Evolutionary conservation across 164 flowering plant genomes (phyloP), one percentile per base, ranked within the genome.

Genomic region (Annona cherimola): DNA sequence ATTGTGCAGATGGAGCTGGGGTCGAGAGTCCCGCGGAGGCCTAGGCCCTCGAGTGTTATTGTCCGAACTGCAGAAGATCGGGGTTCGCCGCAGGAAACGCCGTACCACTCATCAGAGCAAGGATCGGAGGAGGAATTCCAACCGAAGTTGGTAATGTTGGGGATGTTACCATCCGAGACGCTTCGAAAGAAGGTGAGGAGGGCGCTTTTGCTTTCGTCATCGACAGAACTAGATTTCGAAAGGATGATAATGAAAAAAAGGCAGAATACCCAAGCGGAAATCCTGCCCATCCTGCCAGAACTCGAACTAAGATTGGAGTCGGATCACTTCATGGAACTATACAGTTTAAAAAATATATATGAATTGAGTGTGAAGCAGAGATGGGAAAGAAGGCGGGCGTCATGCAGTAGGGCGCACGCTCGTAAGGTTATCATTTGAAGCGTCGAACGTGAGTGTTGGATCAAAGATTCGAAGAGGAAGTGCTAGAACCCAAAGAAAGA

Each of bases 61-160:
- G 42, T 75, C 66, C n/a, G 73, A 11, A 86, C 78, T 11, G 9
- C 9, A 50, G 57, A 50, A 2, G 76, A n/a, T 1, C 8, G 62
- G 1, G 35, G 9, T 6, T 2, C 2, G 45, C 76, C 65, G 72
- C 88, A 86, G 1, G 1, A 16, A 18, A 88, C 74, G 8, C 84
- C 86, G 1, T 44, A n/a, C 89, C 89, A 88, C 0, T 63, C 4
- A 16, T 68, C 78, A 16, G 3, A 66, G 80, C 92, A 88, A 6
- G 88, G 88, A 73, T 86, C 86, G 7, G 87, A 73, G 57, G 75
- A 44, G 7, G 35, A 5, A 35, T 74, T 81, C 91, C 88, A 85
- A 46, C 81, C 82, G 54, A 70, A 71, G 64, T 7, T 64, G 14
- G 80, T 75, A 46, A 65, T 75, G 45, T 39, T n/a, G 11, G 74